A percentile compares a stretch with the other conserved stretches of the same genome.
phyloP scores from a whole-genome alignment of 176 grass and related monocot genomes.

The Leersia perrieri region DNA sequence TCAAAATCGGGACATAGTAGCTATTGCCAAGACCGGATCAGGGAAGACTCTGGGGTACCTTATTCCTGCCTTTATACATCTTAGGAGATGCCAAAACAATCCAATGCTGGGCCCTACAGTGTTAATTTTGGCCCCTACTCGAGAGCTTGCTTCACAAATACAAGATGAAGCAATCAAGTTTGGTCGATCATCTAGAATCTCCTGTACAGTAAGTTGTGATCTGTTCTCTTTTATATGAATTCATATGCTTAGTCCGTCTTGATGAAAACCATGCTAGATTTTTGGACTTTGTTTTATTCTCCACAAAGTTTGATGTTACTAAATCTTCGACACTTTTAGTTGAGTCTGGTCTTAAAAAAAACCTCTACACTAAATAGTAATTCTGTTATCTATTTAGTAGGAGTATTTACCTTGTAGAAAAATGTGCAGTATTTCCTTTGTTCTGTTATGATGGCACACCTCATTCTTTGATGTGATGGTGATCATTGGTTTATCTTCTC shows the following conservation, averaged over 20 bases:
- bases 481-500: background rate
- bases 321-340: background rate
- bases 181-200: slow-evolving; percentile 85
- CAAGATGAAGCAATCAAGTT: slow-evolving; percentile 96
- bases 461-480: slow-evolving; percentile 1
- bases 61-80: slow-evolving; percentile 98
- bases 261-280: background rate
- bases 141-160: slow-evolving; percentile 97
- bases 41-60: slow-evolving; percentile 96
- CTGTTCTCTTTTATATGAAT: slow-evolving; percentile 19
- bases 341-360: background rate
- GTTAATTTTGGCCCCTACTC: slow-evolving; percentile 83
- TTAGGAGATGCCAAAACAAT: slow-evolving; percentile 75
- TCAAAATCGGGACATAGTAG: slow-evolving; percentile 88
- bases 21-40: slow-evolving; percentile 97
- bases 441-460: background rate
- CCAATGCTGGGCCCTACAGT: slow-evolving; percentile 77
- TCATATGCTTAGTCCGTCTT: background rate
- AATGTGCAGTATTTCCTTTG: background rate
- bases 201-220: slow-evolving; percentile 75
- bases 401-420: slow-evolving; percentile 17
- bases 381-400: background rate
- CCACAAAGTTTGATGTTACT: background rate
- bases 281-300: background rate
- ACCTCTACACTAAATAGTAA: background rate